These are phyloP conservation scores for Polyrhizophydium stewartii DNA, from an alignment of 371 early-diverging fungal species.

Conservation along the genomic window DNA sequence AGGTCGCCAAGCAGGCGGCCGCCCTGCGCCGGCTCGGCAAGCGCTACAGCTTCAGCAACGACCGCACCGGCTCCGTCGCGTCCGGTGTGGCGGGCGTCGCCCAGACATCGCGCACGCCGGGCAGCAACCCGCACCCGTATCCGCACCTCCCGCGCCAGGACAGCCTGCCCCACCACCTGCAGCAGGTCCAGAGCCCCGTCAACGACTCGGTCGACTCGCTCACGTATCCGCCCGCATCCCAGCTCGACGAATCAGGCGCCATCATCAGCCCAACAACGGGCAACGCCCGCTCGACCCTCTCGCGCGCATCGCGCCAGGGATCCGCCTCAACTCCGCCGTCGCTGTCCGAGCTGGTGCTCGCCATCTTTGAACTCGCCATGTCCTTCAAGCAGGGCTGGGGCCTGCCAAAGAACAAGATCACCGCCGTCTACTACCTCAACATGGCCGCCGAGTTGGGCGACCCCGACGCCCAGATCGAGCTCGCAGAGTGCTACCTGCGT, in stretches of 20 bases:
- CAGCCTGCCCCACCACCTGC: no score
- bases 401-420: conserved; percentile 69
- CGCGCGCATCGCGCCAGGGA: conserved; percentile 4
- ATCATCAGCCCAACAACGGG: no score
- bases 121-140: no score
- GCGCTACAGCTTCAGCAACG: conserved; percentile 1
- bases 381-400: conserved; percentile 93
- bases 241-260: no score
- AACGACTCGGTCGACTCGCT: not conserved
- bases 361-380: conserved; percentile 82
- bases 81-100: no score
- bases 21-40: not conserved
- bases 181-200: not conserved
- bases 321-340: conserved; percentile 7
- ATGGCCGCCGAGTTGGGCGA: conserved; percentile 88
- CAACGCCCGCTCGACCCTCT: conserved; percentile 4
- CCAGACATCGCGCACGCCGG: no score
- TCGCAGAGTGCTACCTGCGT: conserved; percentile 54
- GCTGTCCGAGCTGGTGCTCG: conserved; percentile 44
- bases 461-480: conserved; percentile 81
- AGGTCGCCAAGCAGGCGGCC: not conserved
- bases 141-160: no score
- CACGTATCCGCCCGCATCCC: not conserved
- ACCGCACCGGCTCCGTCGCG: no score
- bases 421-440: conserved; percentile 81